phyloP scores from a whole-genome alignment of 441 rosid species.

The Corymbia calophylla region DNA sequence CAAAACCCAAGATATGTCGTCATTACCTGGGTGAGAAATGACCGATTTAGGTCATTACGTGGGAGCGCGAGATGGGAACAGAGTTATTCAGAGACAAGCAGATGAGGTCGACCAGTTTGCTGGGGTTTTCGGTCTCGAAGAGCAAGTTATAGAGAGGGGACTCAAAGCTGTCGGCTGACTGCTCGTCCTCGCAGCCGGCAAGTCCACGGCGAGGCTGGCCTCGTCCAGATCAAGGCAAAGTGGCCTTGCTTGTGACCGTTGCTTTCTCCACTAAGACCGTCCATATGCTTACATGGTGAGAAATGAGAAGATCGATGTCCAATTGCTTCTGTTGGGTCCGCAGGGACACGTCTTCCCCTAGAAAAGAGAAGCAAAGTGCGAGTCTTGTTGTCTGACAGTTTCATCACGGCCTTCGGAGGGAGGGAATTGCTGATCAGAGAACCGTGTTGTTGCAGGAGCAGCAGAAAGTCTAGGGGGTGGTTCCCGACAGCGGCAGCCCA shows the following conservation, averaged over 20 bases:
- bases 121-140: no score
- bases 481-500: conserved; percentile 37
- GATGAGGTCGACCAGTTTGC: no score
- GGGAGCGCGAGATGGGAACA: no score
- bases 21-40: no score
- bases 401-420: conserved; percentile 32
- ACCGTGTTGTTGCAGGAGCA: conserved; percentile 29
- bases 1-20: no score
- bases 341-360: conserved; percentile 56
- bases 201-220: no score
- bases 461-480: conserved; percentile 27
- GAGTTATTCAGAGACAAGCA: no score
- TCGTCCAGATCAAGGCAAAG: no score
- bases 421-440: conserved; percentile 30
- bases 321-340: conserved; percentile 64
- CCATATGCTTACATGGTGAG: conserved; percentile 47
- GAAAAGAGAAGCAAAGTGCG: conserved; percentile 28
- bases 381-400: conserved; percentile 17
- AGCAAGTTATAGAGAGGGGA: no score
- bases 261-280: background rate
- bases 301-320: conserved; percentile 47
- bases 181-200: background rate
- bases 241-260: no score
- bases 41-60: no score
- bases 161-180: background rate